A percentile compares a stretch with the other conserved stretches of the same genome.
phyloP scores from a whole-genome alignment of 306 rosid species.

The Quercus dentata region DNA sequence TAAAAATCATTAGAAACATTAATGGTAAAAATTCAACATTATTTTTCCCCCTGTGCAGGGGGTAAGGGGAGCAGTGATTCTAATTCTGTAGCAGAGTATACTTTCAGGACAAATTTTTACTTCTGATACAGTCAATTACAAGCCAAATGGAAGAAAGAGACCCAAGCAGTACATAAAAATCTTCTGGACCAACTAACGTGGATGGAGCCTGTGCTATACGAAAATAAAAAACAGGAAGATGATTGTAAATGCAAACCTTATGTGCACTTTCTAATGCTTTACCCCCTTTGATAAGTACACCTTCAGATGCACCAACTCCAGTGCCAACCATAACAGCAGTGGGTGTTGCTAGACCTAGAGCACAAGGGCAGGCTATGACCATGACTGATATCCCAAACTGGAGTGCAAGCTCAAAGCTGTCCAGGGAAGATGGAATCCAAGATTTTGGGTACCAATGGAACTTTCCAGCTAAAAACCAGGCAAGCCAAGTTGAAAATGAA shows the following conservation, averaged over 20 bases:
- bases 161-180: not conserved
- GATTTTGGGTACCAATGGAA: conserved; percentile 61
- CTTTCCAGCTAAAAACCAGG: conserved; percentile 72
- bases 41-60: too few species aligned
- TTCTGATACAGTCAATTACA: not conserved
- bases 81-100: too few species aligned
- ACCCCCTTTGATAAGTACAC: conserved; percentile 88
- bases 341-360: conserved; percentile 89
- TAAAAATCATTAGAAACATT: too few species aligned
- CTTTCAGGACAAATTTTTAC: conserved; percentile 12
- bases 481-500: conserved; percentile 68
- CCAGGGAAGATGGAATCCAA: conserved; percentile 74
- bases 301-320: conserved; percentile 90
- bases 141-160: not conserved
- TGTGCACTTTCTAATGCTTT: conserved; percentile 81
- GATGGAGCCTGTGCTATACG: not conserved
- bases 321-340: conserved; percentile 95
- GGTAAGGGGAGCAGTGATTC: too few species aligned
- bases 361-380: conserved; percentile 98
- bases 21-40: too few species aligned
- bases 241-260: conserved; percentile 42
- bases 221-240: not conserved
- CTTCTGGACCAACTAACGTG: not conserved
- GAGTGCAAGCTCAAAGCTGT: conserved; percentile 80
- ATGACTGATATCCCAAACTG: conserved; percentile 89